These are phyloP conservation scores for Corrigiola litoralis DNA, from an alignment of 179 eudicot species.

Conservation along the genomic window DNA sequence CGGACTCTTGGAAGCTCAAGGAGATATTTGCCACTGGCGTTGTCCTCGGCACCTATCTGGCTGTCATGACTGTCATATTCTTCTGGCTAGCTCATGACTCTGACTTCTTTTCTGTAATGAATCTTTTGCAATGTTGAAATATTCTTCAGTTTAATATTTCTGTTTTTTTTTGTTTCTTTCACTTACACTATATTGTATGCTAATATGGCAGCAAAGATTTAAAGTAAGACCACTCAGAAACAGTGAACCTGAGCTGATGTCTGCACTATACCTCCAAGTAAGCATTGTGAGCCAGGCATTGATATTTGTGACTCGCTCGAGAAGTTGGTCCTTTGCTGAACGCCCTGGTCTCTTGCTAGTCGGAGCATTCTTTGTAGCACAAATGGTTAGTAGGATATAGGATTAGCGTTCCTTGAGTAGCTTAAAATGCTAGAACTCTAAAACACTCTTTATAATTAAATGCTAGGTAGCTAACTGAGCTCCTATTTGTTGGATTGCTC, in stretches of 20 bases:
- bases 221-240: slow-evolving; percentile 50
- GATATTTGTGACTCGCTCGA: slow-evolving; percentile 84
- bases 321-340: slow-evolving; percentile 73
- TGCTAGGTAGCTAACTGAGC: not conserved
- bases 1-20: slow-evolving; percentile 87
- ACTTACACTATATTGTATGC: not conserved
- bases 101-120: slow-evolving; percentile 68
- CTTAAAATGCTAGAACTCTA: not conserved
- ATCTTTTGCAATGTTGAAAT: not conserved
- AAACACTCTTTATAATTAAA: not conserved
- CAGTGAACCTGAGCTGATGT: slow-evolving; percentile 38
- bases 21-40: slow-evolving; percentile 91
- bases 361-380: slow-evolving; percentile 64
- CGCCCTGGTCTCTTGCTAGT: slow-evolving; percentile 77
- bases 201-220: slow-evolving; percentile 45
- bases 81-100: slow-evolving; percentile 70
- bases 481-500: not conserved
- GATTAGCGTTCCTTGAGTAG: too few relatives aligned
- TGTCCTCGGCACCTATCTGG: slow-evolving; percentile 79
- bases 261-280: slow-evolving; percentile 91
- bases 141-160: not conserved
- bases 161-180: not conserved
- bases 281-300: slow-evolving; percentile 89
- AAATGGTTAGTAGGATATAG: slow-evolving; percentile 49
- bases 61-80: slow-evolving; percentile 81